Conservation (phyloP, 768 basidiomycete species). For the Podaxis mareebaensis region DNA sequence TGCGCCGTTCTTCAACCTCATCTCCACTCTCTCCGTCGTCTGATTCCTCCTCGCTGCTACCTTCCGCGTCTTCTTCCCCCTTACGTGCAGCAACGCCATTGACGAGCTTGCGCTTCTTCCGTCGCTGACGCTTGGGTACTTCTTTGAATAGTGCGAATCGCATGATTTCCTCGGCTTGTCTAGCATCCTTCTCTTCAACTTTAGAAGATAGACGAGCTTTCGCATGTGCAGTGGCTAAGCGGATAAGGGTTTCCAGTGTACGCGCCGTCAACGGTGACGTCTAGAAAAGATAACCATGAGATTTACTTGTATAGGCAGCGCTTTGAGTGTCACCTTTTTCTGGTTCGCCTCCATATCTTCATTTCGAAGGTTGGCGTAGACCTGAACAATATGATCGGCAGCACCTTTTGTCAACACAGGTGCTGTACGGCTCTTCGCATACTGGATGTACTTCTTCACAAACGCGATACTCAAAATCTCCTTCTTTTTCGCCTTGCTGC, state of each 20-base stretch:
- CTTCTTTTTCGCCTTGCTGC: slow-evolving; percentile 60
- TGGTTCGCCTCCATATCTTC: slow-evolving; percentile 88
- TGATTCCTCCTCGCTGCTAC: slow-evolving; percentile 52
- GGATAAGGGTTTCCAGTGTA: slow-evolving; percentile 97
- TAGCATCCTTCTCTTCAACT: slow-evolving; percentile 84
- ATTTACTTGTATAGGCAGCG: slow-evolving; percentile 8
- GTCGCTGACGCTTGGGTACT: slow-evolving; percentile 77
- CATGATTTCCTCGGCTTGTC: slow-evolving; percentile 91
- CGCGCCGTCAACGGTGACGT: slow-evolving; percentile 97
- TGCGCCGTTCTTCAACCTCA: slow-evolving; percentile 42
- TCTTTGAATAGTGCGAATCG: slow-evolving; percentile 98
- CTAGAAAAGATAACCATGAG: slow-evolving; percentile 41
- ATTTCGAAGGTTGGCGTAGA: slow-evolving; percentile 90
- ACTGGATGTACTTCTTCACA: slow-evolving; percentile 98
- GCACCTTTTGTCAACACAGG: slow-evolving; percentile 91
- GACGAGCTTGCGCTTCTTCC: slow-evolving; percentile 88
- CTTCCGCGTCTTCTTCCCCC: slow-evolving; percentile 42
- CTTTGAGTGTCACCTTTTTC: slow-evolving; percentile 63
- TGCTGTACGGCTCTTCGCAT: slow-evolving; percentile 85
- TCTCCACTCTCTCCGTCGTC: slow-evolving; percentile 49
- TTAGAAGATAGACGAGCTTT: slow-evolving; percentile 88
- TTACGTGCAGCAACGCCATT: slow-evolving; percentile 55
- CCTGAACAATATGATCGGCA: slow-evolving; percentile 89
- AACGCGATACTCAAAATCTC: slow-evolving; percentile 93
- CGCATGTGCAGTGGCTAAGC: slow-evolving; percentile 96